Conservation (phyloP, 164 flowering plant genomes). For the Liquidambar formosana region DNA sequence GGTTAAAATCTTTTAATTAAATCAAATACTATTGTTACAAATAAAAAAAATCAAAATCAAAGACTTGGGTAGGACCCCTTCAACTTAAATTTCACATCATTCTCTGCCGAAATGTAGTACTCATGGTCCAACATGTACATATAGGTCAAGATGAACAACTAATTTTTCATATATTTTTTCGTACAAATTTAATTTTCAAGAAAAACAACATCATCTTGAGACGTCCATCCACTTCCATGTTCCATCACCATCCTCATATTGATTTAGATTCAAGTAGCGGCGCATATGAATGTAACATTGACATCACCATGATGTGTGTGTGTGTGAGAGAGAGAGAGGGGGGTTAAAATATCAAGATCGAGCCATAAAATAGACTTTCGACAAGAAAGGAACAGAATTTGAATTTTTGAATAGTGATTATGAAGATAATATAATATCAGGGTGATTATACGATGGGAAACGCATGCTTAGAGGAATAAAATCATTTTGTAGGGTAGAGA, state of each 20-base stretch:
- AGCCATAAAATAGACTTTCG: too few species aligned
- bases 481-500: conserved; percentile 34
- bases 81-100: neutral
- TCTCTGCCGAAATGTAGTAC: neutral
- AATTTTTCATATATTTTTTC: too few species aligned
- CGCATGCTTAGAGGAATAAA: conserved; percentile 36
- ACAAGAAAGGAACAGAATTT: neutral
- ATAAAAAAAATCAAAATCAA: too few species aligned
- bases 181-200: too few species aligned
- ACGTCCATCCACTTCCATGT: too few species aligned
- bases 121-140: neutral
- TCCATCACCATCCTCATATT: too few species aligned
- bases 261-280: too few species aligned
- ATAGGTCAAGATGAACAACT: neutral
- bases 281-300: neutral
- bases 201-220: too few species aligned
- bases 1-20: too few species aligned
- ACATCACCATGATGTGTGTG: neutral
- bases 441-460: conserved; percentile 3
- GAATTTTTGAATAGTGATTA: conserved; percentile 8
- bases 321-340: neutral
- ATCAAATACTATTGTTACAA: too few species aligned
- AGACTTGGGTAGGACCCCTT: neutral
- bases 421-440: conserved; percentile 13
- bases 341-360: neutral